phyloP scores from a whole-genome alignment of 2,329 filamentous ascomycete species.

The Xylaria multiplex region DNA sequence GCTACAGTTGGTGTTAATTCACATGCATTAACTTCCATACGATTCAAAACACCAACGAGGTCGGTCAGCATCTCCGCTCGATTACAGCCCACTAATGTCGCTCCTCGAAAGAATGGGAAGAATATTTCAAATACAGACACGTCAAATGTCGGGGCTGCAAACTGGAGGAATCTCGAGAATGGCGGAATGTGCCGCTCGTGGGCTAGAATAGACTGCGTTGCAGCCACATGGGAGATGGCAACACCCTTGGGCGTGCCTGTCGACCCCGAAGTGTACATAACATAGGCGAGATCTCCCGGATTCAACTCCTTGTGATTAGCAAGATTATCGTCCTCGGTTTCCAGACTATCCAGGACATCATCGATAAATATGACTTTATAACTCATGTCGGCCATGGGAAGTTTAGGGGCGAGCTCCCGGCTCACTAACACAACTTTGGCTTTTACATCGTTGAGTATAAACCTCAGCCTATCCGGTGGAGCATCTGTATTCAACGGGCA shows the following conservation, averaged over 20 bases:
- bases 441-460: slow-evolving; percentile 81
- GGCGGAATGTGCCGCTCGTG: slow-evolving; percentile 80
- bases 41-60: slow-evolving; percentile 72
- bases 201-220: slow-evolving; percentile 82
- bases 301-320: slow-evolving; percentile 25
- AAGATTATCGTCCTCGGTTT: background rate
- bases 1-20: slow-evolving; percentile 91
- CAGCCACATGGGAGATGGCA: slow-evolving; percentile 80
- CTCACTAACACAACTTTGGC: slow-evolving; percentile 76
- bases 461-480: slow-evolving; percentile 78
- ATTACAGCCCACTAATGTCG: slow-evolving; percentile 77
- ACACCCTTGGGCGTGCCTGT: slow-evolving; percentile 92
- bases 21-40: slow-evolving; percentile 79
- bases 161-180: slow-evolving; percentile 87
- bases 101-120: slow-evolving; percentile 80
- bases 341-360: slow-evolving; percentile 25
- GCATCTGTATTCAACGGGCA: slow-evolving; percentile 85
- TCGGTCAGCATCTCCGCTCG: slow-evolving; percentile 78
- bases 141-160: slow-evolving; percentile 92
- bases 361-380: slow-evolving; percentile 54
- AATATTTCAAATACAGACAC: slow-evolving; percentile 96
- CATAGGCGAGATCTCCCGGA: slow-evolving; percentile 73
- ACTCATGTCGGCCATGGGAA: slow-evolving; percentile 49
- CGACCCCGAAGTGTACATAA: slow-evolving; percentile 94
- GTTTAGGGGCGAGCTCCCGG: slow-evolving; percentile 54